A percentile compares a stretch with the other conserved stretches of the same genome.
Evolutionary conservation across 345 rosid species (phyloP).

Genomic region (Eucalyptus erythrocorys): DNA sequence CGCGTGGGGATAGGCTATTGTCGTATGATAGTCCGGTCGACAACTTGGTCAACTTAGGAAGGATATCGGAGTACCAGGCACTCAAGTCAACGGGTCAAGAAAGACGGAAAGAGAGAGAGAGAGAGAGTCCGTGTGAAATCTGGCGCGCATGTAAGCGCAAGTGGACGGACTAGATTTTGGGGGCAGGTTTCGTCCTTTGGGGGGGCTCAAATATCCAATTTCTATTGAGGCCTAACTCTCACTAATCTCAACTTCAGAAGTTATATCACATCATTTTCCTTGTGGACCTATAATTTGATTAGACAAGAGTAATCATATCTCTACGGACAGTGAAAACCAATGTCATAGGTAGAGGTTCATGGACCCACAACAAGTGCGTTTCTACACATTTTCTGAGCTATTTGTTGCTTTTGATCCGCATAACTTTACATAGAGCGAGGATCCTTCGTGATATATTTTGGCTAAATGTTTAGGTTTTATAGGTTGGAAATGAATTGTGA

Average conservation of each 20-base stretch:
- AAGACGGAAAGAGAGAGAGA: neutral
- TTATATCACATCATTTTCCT: neutral
- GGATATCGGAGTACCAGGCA: neutral
- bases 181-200: neutral
- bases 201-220: neutral
- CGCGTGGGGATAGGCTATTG: neutral
- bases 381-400: neutral
- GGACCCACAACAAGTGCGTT: neutral
- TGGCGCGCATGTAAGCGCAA: neutral
- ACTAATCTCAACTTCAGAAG: neutral
- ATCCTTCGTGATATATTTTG: neutral
- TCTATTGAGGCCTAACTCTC: neutral
- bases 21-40: neutral
- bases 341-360: neutral
- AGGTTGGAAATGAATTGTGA: neutral
- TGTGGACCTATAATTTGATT: neutral
- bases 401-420: neutral
- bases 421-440: neutral
- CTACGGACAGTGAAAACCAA: neutral
- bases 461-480: neutral
- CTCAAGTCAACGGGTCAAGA: neutral
- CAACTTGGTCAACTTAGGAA: neutral
- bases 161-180: neutral
- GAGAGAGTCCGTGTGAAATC: neutral
- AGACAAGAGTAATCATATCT: neutral